phyloP scores from a whole-genome alignment of 2,329 filamentous ascomycete genomes.

The Phaeophleospora eucalypticola region DNA sequence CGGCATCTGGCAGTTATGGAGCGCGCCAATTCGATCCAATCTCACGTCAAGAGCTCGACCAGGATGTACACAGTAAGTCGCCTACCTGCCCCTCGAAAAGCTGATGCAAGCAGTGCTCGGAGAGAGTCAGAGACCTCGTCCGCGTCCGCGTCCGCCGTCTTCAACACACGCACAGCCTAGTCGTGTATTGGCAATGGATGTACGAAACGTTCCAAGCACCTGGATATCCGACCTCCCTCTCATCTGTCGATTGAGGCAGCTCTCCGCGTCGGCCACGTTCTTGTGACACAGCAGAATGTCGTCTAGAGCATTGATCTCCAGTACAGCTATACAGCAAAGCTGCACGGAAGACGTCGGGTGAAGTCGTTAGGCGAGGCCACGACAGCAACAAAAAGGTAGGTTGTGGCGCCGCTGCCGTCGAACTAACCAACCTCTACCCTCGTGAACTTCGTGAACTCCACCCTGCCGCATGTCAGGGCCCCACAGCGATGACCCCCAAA shows the following conservation, averaged over 20 bases:
- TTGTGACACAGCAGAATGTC: neutral
- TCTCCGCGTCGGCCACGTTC: neutral
- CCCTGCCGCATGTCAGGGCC: neutral
- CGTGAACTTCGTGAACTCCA: too few relatives aligned
- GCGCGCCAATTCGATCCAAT: neutral
- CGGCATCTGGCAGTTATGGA: slow-evolving; percentile 2
- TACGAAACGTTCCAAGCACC: neutral
- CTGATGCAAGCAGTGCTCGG: too few relatives aligned
- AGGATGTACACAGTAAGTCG: too few relatives aligned
- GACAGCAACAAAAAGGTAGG: neutral
- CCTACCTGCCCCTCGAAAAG: too few relatives aligned
- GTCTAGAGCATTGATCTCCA: neutral
- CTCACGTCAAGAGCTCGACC: neutral
- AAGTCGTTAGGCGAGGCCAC: neutral
- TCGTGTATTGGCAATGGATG: neutral
- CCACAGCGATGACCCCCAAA: too few relatives aligned
- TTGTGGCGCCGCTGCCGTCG: neutral
- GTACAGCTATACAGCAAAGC: neutral
- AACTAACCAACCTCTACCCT: too few relatives aligned
- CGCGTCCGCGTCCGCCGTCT: too few relatives aligned
- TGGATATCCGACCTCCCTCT: too few relatives aligned
- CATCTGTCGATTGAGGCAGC: too few relatives aligned
- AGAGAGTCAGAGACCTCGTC: too few relatives aligned
- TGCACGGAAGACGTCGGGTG: neutral
- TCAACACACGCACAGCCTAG: too few relatives aligned